Base-by-base conservation (phyloP, 257 asterid species). In the Eustoma russellianum region DNA sequence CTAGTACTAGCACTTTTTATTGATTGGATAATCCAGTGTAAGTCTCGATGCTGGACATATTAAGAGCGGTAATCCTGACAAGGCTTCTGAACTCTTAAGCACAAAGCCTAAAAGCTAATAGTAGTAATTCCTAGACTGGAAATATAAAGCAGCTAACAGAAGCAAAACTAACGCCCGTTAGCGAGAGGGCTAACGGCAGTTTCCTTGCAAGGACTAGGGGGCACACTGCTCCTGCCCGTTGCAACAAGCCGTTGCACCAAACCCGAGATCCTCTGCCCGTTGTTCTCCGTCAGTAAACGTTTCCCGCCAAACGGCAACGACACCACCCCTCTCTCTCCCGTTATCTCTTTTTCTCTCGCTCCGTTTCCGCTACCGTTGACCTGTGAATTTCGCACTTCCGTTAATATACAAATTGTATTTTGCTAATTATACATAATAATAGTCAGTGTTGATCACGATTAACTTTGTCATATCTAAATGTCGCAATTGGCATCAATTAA, bases 171-270 rank as follows among this genome's bases (percentile, higher is more conserved):
- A 74, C 98, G 94, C 55, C 95, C 95, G 80, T 82, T 71, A 74
- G 77, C 79, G 5, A 87, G 81, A 5, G 86, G 92, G 64, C 83
- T 82, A 74, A 86, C 95, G 76, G 80, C 81, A 38, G 79, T 66
- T 60, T 87, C 95, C 62, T 91, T 87, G 89, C 95, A 77, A 59
- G 98, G 98, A 61, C 98, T 91, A 30, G 98, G 92, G 46, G 98
- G 98, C 73, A 72, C 69, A 60, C 98, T 83, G 66, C 70, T 82
- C 79, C 71, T 77, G 6, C 95, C 90, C 46, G 85, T 33, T 12
- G 77, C 92, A 64, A 85, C 93, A 2, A 88, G 92, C 24, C 94
- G 86, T 65, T 82, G 97, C 79, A 77, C 95, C 6, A 88, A 75
- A 51, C 69, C 75, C 24, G 68, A 80, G 56, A 88, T 76, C 63